phyloP scores from a whole-genome alignment of 192 early-diverging fungal species.

The Coemansia sp. region DNA sequence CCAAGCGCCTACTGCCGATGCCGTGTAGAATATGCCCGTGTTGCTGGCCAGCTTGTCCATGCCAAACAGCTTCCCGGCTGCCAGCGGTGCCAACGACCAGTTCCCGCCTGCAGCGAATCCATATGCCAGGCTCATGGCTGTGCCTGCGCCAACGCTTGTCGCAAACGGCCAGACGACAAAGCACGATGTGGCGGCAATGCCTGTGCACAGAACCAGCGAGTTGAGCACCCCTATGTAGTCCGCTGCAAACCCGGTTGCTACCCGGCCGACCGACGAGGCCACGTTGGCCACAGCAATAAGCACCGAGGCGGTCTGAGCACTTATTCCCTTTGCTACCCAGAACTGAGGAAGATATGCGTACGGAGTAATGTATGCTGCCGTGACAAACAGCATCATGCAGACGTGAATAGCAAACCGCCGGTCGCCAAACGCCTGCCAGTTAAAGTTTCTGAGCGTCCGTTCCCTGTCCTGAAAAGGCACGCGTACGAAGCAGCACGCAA shows the following conservation, averaged over 20 bases:
- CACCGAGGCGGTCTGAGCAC: constrained; percentile 28
- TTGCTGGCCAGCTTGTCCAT: constrained; percentile 36
- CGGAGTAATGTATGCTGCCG: constrained; percentile 44
- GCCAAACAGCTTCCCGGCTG: constrained; percentile 40
- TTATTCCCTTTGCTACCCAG: constrained; percentile 32
- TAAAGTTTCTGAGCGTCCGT: constrained; percentile 22
- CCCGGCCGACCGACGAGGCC: constrained; percentile 35
- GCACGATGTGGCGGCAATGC: constrained; percentile 12
- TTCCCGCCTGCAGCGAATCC: constrained; percentile 35
- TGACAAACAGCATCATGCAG: constrained; percentile 39
- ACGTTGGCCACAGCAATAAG: constrained; percentile 46
- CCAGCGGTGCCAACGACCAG: constrained; percentile 42
- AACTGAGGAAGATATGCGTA: constrained; percentile 39
- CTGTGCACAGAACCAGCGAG: constrained; percentile 22
- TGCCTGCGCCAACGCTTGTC: constrained; percentile 23
- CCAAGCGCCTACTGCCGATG: constrained; percentile 35
- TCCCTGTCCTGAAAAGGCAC: constrained; percentile 25
- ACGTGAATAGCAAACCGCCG: constrained; percentile 31
- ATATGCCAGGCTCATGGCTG: constrained; percentile 32
- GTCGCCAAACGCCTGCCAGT: constrained; percentile 37
- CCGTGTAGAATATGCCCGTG: constrained; percentile 38
- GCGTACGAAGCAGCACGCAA: constrained; percentile 28
- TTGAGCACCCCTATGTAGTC: constrained; percentile 44
- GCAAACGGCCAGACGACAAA: constrained; percentile 45
- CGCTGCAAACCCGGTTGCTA: constrained; percentile 24